Evolutionary conservation across 768 basidiomycete species (phyloP), one percentile per base, ranked within the genome.

Genomic region (Exidia glandulosa): DNA sequence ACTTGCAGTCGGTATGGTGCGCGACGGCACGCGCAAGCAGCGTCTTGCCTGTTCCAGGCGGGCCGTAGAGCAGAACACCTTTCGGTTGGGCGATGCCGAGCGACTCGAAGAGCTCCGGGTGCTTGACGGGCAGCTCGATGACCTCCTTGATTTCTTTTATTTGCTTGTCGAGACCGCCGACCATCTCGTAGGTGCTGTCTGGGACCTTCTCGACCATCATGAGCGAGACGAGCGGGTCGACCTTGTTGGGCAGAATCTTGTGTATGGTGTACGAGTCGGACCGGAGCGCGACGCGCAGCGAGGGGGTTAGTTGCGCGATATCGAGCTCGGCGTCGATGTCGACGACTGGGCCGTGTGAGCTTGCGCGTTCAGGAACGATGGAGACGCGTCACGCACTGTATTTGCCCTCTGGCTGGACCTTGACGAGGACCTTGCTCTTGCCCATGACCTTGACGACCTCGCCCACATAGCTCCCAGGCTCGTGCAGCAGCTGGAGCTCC

Each of bases 141-240:
- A 97, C 95, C 73, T 98, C 95, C 74, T 97, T 96, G 75, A 98
- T 95, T 69, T 98, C 94, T 76, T 96, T 96, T 68, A 95, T 94
- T 64, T 94, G 88, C 75, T 96, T 91, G 78, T 98, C 96, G 61
- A 98, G 82, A 66, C 95, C 95, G 25, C 96, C 96, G 62, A 99
- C 95, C 94, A 98, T 97, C 74, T 98, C 96, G 75, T 99, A 99
- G 32, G 96, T 98, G 73, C 90, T 93, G 73, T 98, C 95, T 0
- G 95, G 95, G 0, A 98, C 95, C 72, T 99, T 99, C 75, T 99
- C 95, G 12, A 98, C 95, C 94, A 98, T 97, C 96, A 98, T 98
- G 63, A 98, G 83, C 23, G 94, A 96, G 32, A 98, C 94, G 41
- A 98, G 85, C 3, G 96, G 95, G 73, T 97, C 96, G 67, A 97